A percentile compares a stretch with the other conserved stretches of the same genome.
phyloP scores from a whole-genome alignment of 805 yeast species.

The Saccharomycopsis fermentans region DNA sequence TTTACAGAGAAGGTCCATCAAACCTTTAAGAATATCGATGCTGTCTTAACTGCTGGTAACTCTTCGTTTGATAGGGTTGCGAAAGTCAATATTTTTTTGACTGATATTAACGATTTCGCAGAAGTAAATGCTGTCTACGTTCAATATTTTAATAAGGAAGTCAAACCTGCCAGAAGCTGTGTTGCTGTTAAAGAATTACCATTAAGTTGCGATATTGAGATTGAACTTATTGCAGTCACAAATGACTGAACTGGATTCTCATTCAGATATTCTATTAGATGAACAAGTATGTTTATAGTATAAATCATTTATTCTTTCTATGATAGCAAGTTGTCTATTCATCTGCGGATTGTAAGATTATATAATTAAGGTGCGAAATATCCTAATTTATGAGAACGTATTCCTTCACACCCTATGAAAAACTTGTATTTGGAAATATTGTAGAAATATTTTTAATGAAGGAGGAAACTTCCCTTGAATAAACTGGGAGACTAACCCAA shows the following conservation, averaged over 20 bases:
- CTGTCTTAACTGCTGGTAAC: constrained; percentile 75
- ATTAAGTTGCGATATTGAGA: constrained; percentile 75
- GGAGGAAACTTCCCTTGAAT: too few species aligned
- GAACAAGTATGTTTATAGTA: too few species aligned
- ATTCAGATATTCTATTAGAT: too few species aligned
- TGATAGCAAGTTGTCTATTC: too few species aligned
- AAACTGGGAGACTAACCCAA: too few species aligned
- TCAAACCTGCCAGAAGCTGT: constrained; percentile 93
- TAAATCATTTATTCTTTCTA: too few species aligned
- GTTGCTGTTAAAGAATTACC: constrained; percentile 92
- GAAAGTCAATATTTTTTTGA: constrained; percentile 79
- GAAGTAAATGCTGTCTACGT: constrained; percentile 80
- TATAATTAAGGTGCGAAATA: too few species aligned
- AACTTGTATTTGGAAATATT: too few species aligned
- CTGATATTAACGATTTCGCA: constrained; percentile 80
- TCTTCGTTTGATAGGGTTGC: constrained; percentile 76
- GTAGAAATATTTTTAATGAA: too few species aligned
- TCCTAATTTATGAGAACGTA: too few species aligned
- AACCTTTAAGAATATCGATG: constrained; percentile 54
- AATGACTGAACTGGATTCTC: neutral
- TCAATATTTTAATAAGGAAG: constrained; percentile 57
- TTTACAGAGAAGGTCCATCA: constrained; percentile 72
- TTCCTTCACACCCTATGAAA: too few species aligned
- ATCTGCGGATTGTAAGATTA: too few species aligned
- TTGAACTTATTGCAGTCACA: constrained; percentile 77